Evolutionary conservation across 2,329 filamentous ascomycete genomes (phyloP).

Genomic region (Cladosporium cucumerinum): DNA sequence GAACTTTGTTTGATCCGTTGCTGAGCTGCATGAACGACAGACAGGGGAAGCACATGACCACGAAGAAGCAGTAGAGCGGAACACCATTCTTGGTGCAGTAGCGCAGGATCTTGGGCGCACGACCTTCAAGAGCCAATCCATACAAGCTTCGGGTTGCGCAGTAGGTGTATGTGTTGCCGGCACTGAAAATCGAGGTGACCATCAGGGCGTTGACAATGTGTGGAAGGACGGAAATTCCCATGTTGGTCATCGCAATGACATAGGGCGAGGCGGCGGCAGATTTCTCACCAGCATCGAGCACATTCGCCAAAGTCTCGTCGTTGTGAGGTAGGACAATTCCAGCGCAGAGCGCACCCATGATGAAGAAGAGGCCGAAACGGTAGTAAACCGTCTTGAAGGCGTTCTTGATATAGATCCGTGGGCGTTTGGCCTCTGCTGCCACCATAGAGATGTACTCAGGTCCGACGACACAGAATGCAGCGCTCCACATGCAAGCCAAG

Average conservation of each 20-base stretch:
- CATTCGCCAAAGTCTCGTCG: constrained; percentile 27
- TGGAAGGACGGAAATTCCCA: constrained; percentile 44
- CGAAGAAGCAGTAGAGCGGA: constrained; percentile 55
- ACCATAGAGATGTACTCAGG: constrained; percentile 51
- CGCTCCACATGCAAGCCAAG: constrained; percentile 35
- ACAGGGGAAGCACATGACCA: constrained; percentile 44
- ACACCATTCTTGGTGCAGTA: constrained; percentile 60
- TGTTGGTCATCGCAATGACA: constrained; percentile 39
- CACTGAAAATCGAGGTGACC: constrained; percentile 55
- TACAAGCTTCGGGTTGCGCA: constrained; percentile 53
- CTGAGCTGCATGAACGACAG: constrained; percentile 36
- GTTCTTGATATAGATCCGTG: constrained; percentile 44
- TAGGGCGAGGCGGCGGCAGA: constrained; percentile 36
- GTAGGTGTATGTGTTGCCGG: constrained; percentile 56
- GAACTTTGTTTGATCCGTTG: constrained; percentile 29
- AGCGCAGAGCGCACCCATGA: constrained; percentile 44
- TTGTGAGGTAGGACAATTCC: constrained; percentile 40
- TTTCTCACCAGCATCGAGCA: constrained; percentile 27
- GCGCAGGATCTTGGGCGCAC: constrained; percentile 53
- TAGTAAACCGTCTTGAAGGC: constrained; percentile 49
- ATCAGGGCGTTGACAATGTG: constrained; percentile 38
- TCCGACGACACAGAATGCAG: constrained; percentile 32
- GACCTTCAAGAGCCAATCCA: constrained; percentile 52
- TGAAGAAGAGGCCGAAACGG: constrained; percentile 47
- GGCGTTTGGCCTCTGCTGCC: constrained; percentile 45